Percentiles rank a stretch among this genome's conserved stretches.
phyloP scores from a whole-genome alignment of 1,284 basidiomycete species.

The Inonotus hispidus region DNA sequence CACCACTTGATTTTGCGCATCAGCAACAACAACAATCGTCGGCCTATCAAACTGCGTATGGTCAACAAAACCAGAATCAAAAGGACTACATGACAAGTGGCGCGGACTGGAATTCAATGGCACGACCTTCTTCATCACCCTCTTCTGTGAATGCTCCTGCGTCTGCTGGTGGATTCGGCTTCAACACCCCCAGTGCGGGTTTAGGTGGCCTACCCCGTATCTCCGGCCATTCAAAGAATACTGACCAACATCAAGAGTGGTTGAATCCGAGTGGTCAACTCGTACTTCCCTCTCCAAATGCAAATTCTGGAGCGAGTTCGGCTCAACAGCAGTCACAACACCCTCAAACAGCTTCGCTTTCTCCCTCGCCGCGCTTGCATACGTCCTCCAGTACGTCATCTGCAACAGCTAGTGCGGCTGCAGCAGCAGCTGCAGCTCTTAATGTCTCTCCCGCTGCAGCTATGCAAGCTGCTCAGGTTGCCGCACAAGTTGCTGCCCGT shows the following conservation, averaged over 20 bases:
- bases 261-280: constrained; percentile 25
- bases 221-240: constrained; percentile 53
- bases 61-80: not conserved
- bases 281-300: constrained; percentile 22
- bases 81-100: constrained; percentile 3
- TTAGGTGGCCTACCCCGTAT: constrained; percentile 63
- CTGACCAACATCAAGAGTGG: constrained; percentile 20
- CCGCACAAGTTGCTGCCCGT: constrained; percentile 57
- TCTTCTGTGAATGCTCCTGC: constrained; percentile 25
- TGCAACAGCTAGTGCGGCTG: constrained; percentile 24
- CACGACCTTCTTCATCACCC: not conserved
- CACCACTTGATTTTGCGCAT: constrained; percentile 10
- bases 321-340: constrained; percentile 2
- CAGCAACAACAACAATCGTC: constrained; percentile 2
- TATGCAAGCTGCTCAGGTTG: constrained; percentile 34
- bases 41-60: constrained; percentile 1
- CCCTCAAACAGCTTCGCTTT: constrained; percentile 5
- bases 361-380: not conserved
- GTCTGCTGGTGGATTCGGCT: constrained; percentile 46
- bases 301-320: constrained; percentile 10
- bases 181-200: constrained; percentile 37
- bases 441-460: constrained; percentile 41
- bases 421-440: constrained; percentile 27
- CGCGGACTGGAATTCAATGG: constrained; percentile 2
- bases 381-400: not conserved